Evolutionary conservation across 1,139 yeast genomes (phyloP).

Genomic region (Pichia cactophila): DNA sequence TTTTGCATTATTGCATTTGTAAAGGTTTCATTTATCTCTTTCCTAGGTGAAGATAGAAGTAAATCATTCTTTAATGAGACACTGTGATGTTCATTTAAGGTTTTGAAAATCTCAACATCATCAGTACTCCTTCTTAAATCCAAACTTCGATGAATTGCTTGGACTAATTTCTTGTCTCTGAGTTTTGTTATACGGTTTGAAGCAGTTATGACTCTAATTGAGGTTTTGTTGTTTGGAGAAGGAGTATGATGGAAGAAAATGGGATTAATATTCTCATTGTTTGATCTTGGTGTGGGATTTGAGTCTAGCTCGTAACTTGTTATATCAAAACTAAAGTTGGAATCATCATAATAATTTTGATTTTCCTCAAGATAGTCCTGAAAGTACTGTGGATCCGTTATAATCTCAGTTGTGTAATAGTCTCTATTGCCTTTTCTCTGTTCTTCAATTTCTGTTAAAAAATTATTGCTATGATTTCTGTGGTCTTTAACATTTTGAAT

Average conservation of each 20-base stretch:
- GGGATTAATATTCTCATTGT: slow-evolving; percentile 10
- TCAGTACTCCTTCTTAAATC: background rate
- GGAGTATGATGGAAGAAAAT: slow-evolving; percentile 10
- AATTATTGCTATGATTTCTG: background rate
- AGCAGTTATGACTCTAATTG: slow-evolving; percentile 9
- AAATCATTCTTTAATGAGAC: background rate
- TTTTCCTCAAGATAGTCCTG: slow-evolving; percentile 6
- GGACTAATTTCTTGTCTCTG: slow-evolving; percentile 9
- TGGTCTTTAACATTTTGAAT: background rate
- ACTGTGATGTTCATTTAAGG: slow-evolving; percentile 5
- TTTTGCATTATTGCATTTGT: slow-evolving; percentile 1
- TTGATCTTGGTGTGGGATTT: slow-evolving; percentile 3
- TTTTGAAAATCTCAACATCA: slow-evolving; percentile 1
- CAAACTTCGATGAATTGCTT: slow-evolving; percentile 9
- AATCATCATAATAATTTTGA: slow-evolving; percentile 1
- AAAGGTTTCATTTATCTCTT: slow-evolving; percentile 5
- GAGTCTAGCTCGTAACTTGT: slow-evolving; percentile 12
- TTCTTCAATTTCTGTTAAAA: background rate
- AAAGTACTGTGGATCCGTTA: background rate
- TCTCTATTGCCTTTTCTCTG: background rate
- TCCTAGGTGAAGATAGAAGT: slow-evolving; percentile 7
- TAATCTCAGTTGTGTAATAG: background rate
- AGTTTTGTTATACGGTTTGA: slow-evolving; percentile 10
- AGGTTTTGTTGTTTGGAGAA: slow-evolving; percentile 8
- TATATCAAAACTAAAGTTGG: slow-evolving; percentile 6